These are phyloP conservation scores for Aaosphaeria pasadenensis DNA, from an alignment of 2,329 filamentous ascomycete genomes.

Conservation along the genomic window DNA sequence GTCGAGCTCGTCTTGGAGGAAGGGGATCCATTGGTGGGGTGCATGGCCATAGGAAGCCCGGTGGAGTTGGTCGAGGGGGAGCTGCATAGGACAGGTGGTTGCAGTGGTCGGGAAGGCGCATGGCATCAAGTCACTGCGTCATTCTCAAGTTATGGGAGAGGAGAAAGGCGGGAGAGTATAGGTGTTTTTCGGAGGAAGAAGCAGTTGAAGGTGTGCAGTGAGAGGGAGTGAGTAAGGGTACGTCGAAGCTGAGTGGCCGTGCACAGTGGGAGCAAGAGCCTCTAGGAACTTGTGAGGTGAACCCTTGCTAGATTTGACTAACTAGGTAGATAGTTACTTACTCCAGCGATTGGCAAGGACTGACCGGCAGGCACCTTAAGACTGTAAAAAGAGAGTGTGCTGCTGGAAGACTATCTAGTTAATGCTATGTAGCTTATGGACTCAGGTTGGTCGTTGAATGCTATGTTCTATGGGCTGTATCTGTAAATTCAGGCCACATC, in stretches of 20 bases:
- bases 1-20: conserved; percentile 41
- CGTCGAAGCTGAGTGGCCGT: background rate
- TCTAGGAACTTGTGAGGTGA: too few species aligned
- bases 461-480: too few species aligned
- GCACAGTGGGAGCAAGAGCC: too few species aligned
- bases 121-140: conserved; percentile 30
- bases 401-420: too few species aligned
- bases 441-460: too few species aligned
- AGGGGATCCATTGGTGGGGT: conserved; percentile 39
- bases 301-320: too few species aligned
- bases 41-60: conserved; percentile 37
- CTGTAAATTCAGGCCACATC: too few species aligned
- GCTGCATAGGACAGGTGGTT: conserved; percentile 35
- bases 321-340: too few species aligned
- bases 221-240: background rate
- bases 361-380: too few species aligned
- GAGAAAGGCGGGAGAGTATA: background rate
- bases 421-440: too few species aligned
- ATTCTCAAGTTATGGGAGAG: conserved; percentile 12
- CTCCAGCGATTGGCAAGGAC: too few species aligned
- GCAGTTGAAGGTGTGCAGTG: background rate
- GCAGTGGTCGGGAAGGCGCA: conserved; percentile 24
- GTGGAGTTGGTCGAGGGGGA: conserved; percentile 28
- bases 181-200: background rate
- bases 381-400: too few species aligned